These are phyloP conservation scores for Oemleria cerasiformis DNA, from an alignment of 306 rosid species.

Conservation along the genomic window DNA sequence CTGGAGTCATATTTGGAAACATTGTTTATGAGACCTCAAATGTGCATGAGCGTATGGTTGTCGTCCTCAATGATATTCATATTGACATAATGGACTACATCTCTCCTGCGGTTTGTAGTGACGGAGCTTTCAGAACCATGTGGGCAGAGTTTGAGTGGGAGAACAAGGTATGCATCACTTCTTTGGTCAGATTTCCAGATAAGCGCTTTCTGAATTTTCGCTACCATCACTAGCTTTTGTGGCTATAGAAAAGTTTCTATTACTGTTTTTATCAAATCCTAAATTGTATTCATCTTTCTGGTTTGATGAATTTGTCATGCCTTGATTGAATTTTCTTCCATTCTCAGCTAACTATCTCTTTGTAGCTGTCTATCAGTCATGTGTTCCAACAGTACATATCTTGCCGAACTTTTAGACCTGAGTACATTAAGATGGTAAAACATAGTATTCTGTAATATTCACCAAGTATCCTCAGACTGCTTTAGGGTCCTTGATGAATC, in stretches of 20 bases:
- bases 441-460: too few species aligned
- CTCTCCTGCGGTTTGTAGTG: conserved; percentile 69
- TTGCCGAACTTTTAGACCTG: too few species aligned
- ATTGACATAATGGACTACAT: conserved; percentile 84
- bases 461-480: too few species aligned
- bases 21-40: conserved; percentile 74
- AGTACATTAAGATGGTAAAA: too few species aligned
- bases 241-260: not conserved
- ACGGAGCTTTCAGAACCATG: conserved; percentile 68
- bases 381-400: too few species aligned
- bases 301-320: not conserved
- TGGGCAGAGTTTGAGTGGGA: conserved; percentile 94
- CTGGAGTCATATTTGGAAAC: conserved; percentile 74
- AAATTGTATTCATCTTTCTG: not conserved
- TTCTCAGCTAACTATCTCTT: not conserved
- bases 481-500: too few species aligned
- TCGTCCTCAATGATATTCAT: conserved; percentile 75
- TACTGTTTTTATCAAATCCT: not conserved
- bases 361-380: not conserved
- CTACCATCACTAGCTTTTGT: not conserved
- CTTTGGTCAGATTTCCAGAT: not conserved
- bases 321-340: not conserved
- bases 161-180: conserved; percentile 51
- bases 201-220: not conserved
- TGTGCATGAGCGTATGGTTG: conserved; percentile 66